Evolutionary conservation across 1,284 basidiomycete species (phyloP).

Genomic region (Cutaneotrichosporon daszewskae): DNA sequence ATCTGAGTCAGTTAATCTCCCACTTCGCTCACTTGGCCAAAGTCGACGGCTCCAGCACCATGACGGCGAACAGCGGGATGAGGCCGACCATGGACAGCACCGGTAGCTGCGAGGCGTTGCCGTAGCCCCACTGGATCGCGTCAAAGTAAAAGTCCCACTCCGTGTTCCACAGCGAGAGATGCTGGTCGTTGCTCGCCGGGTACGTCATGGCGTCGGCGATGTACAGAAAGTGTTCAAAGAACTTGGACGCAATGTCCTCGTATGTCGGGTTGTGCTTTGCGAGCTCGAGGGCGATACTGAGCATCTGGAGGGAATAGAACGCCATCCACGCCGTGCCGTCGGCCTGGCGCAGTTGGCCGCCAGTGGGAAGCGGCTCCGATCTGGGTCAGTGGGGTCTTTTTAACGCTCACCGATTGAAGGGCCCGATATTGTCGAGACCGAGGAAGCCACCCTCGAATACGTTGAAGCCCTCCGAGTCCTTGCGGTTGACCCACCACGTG

Average conservation of each 20-base stretch:
- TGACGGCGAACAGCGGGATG: slow-evolving; percentile 89
- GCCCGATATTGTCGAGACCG: slow-evolving; percentile 94
- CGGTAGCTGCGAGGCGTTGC: slow-evolving; percentile 78
- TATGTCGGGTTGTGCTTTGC: slow-evolving; percentile 97
- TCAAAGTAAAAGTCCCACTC: slow-evolving; percentile 98
- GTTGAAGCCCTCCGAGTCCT: slow-evolving; percentile 88
- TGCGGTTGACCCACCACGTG: slow-evolving; percentile 99
- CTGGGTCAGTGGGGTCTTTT: not conserved
- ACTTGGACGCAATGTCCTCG: slow-evolving; percentile 98
- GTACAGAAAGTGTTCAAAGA: slow-evolving; percentile 82
- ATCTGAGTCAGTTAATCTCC: slow-evolving; percentile 50
- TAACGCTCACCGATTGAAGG: slow-evolving; percentile 99
- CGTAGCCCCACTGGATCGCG: slow-evolving; percentile 82
- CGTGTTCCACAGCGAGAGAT: slow-evolving; percentile 88
- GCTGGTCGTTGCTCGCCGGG: slow-evolving; percentile 63
- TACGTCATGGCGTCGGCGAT: slow-evolving; percentile 98
- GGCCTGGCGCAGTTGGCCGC: slow-evolving; percentile 84
- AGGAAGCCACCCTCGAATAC: slow-evolving; percentile 98
- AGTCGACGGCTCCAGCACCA: slow-evolving; percentile 92
- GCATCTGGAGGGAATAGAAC: slow-evolving; percentile 75
- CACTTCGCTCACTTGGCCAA: slow-evolving; percentile 72
- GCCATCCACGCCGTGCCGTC: slow-evolving; percentile 99
- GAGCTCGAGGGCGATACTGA: slow-evolving; percentile 93
- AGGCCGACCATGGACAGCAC: slow-evolving; percentile 89
- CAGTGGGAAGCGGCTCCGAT: slow-evolving; percentile 91